Evolutionary conservation across 2,329 filamentous ascomycete genomes (phyloP).

Genomic region (Rachicladosporium sp.): DNA sequence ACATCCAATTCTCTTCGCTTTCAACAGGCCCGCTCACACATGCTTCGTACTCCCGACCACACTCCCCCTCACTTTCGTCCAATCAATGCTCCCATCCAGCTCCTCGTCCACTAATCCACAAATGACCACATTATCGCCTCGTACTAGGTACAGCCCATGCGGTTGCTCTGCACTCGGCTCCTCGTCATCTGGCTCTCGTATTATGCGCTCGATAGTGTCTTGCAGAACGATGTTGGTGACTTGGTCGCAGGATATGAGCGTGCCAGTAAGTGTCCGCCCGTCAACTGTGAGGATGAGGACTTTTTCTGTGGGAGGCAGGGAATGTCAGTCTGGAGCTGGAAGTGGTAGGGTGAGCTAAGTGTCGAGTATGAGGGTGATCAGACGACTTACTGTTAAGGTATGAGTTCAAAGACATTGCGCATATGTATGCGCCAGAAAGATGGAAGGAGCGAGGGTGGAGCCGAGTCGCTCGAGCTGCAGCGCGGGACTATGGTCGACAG

Average conservation of each 20-base stretch:
- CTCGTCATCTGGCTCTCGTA: conserved; percentile 70
- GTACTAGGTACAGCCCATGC: conserved; percentile 79
- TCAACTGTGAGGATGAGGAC: conserved; percentile 86
- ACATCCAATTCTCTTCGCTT: not conserved
- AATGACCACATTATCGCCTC: conserved; percentile 87
- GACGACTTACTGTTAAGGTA: conserved; percentile 30
- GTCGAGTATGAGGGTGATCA: not conserved
- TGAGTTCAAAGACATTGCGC: conserved; percentile 28
- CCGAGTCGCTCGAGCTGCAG: too few relatives aligned
- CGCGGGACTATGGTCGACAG: too few relatives aligned
- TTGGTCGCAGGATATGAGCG: conserved; percentile 74
- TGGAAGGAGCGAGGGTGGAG: too few relatives aligned
- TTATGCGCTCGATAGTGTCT: conserved; percentile 77
- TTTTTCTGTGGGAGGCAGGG: conserved; percentile 50
- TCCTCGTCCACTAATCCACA: conserved; percentile 83
- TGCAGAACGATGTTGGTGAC: conserved; percentile 84
- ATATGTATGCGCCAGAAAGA: too few relatives aligned
- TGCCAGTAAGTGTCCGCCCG: conserved; percentile 66
- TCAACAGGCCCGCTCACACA: conserved; percentile 26
- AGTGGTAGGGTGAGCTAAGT: not conserved
- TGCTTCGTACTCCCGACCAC: conserved; percentile 81
- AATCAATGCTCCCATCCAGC: conserved; percentile 82
- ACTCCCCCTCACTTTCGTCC: conserved; percentile 76
- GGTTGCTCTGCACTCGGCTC: conserved; percentile 70
- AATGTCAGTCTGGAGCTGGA: conserved; percentile 3